Conservation (phyloP, 164 flowering plant species). For the Chloranthus sessilifolius region DNA sequence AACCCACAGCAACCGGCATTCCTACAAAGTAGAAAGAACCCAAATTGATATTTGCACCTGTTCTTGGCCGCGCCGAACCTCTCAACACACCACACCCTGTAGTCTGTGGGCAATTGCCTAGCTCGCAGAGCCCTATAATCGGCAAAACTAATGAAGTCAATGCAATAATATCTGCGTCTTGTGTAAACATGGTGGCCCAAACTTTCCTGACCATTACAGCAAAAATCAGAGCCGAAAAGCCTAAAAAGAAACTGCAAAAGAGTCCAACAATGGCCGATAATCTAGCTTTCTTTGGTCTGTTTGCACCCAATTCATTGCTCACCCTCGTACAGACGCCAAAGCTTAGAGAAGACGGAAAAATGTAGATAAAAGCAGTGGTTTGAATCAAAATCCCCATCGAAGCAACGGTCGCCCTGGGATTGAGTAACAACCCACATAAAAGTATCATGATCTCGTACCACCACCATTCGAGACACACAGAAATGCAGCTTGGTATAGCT, state of each 20-base stretch:
- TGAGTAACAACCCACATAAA: conserved; percentile 52
- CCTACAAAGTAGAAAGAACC: conserved; percentile 72
- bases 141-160: conserved; percentile 64
- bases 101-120: conserved; percentile 82
- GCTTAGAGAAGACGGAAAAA: conserved; percentile 76
- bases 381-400: conserved; percentile 83
- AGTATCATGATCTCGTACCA: conserved; percentile 87
- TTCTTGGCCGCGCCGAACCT: conserved; percentile 61
- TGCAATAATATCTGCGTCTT: conserved; percentile 43
- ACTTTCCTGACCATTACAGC: conserved; percentile 38
- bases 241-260: conserved; percentile 36
- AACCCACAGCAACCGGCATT: conserved; percentile 62
- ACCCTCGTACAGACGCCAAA: conserved; percentile 69
- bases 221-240: conserved; percentile 46
- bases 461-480: conserved; percentile 89
- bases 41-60: conserved; percentile 65
- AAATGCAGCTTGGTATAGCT: conserved; percentile 72
- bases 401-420: conserved; percentile 68
- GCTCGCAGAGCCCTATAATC: conserved; percentile 74
- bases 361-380: conserved; percentile 70
- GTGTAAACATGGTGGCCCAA: conserved; percentile 66
- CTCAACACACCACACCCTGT: conserved; percentile 68
- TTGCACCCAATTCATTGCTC: conserved; percentile 69
- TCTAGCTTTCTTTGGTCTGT: conserved; percentile 39
- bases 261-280: conserved; percentile 45